A percentile compares a stretch with the other conserved stretches of the same genome.
phyloP scores from a whole-genome alignment of 805 yeast species.

The Yamadazyma akitaensis region DNA sequence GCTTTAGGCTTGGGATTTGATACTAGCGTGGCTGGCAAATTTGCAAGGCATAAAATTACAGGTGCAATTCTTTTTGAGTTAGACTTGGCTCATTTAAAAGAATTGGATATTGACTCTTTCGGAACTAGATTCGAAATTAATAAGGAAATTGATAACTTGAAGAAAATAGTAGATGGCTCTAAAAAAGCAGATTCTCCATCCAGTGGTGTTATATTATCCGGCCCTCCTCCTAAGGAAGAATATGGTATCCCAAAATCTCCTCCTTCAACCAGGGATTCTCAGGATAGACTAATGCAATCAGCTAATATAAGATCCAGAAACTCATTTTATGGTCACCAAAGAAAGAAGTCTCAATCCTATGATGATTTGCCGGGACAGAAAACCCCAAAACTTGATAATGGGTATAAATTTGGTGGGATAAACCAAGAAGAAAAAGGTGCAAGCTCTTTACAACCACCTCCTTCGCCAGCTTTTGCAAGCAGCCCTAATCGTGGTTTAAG shows the following conservation, averaged over 20 bases:
- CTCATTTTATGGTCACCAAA: constrained; percentile 8
- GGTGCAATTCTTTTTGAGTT: constrained; percentile 83
- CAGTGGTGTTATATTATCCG: neutral
- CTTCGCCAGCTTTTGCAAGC: neutral
- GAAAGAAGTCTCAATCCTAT: constrained; percentile 51
- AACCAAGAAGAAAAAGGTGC: neutral
- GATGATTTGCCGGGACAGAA: constrained; percentile 33
- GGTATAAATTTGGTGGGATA: constrained; percentile 31
- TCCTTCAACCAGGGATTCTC: constrained; percentile 8
- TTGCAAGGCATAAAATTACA: constrained; percentile 82
- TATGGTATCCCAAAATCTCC: neutral
- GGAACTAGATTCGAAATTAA: constrained; percentile 93
- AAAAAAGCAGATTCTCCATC: neutral
- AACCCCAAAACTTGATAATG: constrained; percentile 28
- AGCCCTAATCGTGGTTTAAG: constrained; percentile 2
- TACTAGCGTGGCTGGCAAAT: constrained; percentile 67
- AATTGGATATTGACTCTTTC: constrained; percentile 85
- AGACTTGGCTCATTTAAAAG: constrained; percentile 83
- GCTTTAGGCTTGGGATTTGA: constrained; percentile 69
- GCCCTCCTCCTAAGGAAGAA: neutral
- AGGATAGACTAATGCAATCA: constrained; percentile 1
- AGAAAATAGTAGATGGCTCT: constrained; percentile 18
- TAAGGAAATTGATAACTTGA: constrained; percentile 78
- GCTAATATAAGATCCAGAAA: neutral
- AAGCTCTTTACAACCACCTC: constrained; percentile 1